These are phyloP conservation scores for Leccinum angustisporum DNA, from an alignment of 1,284 basidiomycete genomes.

Conservation along the genomic window DNA sequence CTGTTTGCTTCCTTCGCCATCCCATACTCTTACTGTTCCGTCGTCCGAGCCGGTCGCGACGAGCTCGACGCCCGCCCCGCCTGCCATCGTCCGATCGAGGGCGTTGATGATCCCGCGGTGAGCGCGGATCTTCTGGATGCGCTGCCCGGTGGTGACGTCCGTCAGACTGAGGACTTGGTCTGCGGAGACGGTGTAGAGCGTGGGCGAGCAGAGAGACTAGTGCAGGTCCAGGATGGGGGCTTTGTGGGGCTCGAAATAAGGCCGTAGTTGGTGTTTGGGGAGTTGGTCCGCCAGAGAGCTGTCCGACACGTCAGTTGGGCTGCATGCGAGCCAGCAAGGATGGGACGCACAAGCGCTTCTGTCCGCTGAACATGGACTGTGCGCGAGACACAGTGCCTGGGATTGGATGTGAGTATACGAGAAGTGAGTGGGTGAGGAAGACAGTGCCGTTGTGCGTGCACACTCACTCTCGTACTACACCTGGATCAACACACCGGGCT, in stretches of 20 bases:
- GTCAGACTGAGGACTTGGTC: slow-evolving; percentile 78
- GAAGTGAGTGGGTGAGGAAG: too few species aligned
- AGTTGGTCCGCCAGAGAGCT: slow-evolving; percentile 81
- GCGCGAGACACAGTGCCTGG: too few species aligned
- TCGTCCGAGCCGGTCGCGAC: slow-evolving; percentile 87
- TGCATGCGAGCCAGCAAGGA: not conserved
- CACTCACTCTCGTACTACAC: slow-evolving; percentile 88
- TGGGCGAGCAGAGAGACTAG: slow-evolving; percentile 72
- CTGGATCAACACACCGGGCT: slow-evolving; percentile 98
- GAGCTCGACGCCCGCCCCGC: slow-evolving; percentile 80
- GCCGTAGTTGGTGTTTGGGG: slow-evolving; percentile 82
- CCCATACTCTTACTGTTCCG: slow-evolving; percentile 86
- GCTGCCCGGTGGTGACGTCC: slow-evolving; percentile 77
- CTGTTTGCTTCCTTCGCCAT: slow-evolving; percentile 75
- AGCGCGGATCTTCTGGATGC: slow-evolving; percentile 72
- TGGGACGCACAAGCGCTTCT: slow-evolving; percentile 67
- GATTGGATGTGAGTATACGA: too few species aligned
- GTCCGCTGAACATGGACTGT: slow-evolving; percentile 61
- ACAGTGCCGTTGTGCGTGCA: slow-evolving; percentile 73
- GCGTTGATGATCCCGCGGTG: slow-evolving; percentile 88
- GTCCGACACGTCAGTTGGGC: not conserved
- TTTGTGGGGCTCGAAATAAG: slow-evolving; percentile 70
- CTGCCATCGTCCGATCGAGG: slow-evolving; percentile 80
- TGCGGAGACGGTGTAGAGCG: slow-evolving; percentile 79
- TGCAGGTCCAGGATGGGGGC: slow-evolving; percentile 79